Conservation (phyloP, 1,284 basidiomycete species). For the Irpex sp. region DNA sequence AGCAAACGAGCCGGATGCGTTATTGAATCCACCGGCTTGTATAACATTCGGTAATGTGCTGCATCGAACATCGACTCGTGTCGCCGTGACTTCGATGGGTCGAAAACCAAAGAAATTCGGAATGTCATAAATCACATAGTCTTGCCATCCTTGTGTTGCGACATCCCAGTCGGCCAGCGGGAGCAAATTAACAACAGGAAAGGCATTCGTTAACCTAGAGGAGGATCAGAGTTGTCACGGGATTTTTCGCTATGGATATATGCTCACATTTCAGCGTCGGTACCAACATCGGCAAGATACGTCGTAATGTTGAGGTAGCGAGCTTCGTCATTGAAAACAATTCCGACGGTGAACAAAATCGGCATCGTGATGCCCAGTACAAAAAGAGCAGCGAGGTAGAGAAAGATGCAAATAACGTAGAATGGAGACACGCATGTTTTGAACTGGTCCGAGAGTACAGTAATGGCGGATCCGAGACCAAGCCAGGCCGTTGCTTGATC, state of each 20-base stretch:
- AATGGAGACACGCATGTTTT: background rate
- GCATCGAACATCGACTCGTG: background rate
- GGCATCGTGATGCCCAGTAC: background rate
- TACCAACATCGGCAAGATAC: background rate
- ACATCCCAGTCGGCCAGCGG: background rate
- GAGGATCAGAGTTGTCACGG: background rate
- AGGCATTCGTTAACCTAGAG: background rate
- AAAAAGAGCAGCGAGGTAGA: conserved; percentile 1
- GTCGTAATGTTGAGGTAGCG: background rate
- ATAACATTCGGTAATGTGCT: background rate
- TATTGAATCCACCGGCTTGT: background rate
- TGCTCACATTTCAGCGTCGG: background rate
- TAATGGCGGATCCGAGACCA: conserved; percentile 3
- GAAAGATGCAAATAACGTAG: conserved; percentile 2
- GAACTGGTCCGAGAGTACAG: background rate
- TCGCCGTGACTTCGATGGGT: background rate
- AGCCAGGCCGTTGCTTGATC: conserved; percentile 12
- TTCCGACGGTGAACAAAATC: background rate
- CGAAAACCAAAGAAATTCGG: background rate
- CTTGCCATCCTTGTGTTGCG: background rate
- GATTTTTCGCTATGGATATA: background rate
- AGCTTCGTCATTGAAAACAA: background rate
- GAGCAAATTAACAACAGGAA: background rate
- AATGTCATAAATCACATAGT: conserved; percentile 2
- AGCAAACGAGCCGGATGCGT: background rate